Evolutionary conservation across 2,329 filamentous ascomycete genomes (phyloP).

Genomic region (Ambrosiella cleistominuta): DNA sequence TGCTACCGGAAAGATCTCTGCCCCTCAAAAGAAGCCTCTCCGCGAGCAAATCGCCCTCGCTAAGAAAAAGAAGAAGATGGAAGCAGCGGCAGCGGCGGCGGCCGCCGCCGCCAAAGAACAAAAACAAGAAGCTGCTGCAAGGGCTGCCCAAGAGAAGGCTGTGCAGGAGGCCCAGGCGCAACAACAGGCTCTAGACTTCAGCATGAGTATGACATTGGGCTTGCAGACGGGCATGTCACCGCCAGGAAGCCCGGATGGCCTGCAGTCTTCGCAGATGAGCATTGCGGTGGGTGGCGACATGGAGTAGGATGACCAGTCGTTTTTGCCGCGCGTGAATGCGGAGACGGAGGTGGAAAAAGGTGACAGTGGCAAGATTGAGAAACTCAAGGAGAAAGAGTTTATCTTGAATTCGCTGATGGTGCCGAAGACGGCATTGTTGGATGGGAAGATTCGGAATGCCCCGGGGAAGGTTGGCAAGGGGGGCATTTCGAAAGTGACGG

Average conservation of each 20-base stretch:
- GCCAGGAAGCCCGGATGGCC: conserved; percentile 4
- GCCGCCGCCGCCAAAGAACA: not conserved
- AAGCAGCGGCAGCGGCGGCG: conserved; percentile 24
- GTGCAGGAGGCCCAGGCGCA: conserved; percentile 6
- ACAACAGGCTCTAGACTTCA: conserved; percentile 7
- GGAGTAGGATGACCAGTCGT: conserved; percentile 9
- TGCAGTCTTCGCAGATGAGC: conserved; percentile 11
- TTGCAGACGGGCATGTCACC: not conserved
- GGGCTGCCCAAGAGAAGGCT: not conserved
- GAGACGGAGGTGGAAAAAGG: not conserved
- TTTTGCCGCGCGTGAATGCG: not conserved
- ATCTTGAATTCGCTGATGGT: too few relatives aligned
- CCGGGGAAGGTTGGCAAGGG: not conserved
- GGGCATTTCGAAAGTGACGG: not conserved
- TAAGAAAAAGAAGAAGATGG: conserved; percentile 74
- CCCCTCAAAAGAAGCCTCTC: conserved; percentile 64
- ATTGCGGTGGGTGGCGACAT: conserved; percentile 13
- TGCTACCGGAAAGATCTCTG: conserved; percentile 69
- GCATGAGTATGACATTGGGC: conserved; percentile 3
- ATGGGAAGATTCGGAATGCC: too few relatives aligned
- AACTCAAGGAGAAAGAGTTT: not conserved
- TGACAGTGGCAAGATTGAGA: not conserved
- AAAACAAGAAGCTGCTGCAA: not conserved
- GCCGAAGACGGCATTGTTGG: too few relatives aligned
- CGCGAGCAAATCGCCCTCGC: conserved; percentile 69